Conservation (phyloP, 2,329 filamentous ascomycete genomes). For the Diaporthe vaccinii region DNA sequence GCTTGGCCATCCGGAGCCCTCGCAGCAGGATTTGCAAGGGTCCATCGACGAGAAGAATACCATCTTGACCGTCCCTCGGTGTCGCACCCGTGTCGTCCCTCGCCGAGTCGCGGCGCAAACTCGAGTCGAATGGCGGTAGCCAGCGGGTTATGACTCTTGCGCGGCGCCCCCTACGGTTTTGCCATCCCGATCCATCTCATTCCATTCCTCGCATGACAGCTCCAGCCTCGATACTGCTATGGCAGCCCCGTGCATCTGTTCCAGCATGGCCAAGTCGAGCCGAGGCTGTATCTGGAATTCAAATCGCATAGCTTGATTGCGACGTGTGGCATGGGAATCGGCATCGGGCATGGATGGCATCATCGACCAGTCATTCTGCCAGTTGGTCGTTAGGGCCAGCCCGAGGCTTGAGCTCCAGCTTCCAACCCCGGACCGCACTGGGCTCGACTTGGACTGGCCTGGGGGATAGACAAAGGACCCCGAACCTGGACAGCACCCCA, state of each 20-base stretch:
- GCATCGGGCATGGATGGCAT: background rate
- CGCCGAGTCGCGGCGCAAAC: constrained; percentile 19
- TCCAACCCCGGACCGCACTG: constrained; percentile 24
- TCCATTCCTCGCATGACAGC: background rate
- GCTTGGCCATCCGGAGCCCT: constrained; percentile 2
- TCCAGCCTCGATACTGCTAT: background rate
- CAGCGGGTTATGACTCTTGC: background rate
- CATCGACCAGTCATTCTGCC: constrained; percentile 1
- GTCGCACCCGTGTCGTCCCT: background rate
- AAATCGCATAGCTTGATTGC: background rate
- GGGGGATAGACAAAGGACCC: background rate
- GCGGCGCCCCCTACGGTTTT: background rate
- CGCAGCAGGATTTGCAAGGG: background rate
- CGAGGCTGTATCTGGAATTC: background rate
- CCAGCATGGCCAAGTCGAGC: constrained; percentile 19
- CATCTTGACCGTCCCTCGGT: background rate
- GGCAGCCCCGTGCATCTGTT: constrained; percentile 4
- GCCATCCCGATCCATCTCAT: background rate
- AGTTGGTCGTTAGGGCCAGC: constrained; percentile 15
- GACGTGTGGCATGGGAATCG: background rate
- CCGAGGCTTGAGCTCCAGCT: constrained; percentile 25
- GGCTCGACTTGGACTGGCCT: constrained; percentile 26
- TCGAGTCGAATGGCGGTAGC: constrained; percentile 7
- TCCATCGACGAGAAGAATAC: background rate
- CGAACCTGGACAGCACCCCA: constrained; percentile 16